These are phyloP conservation scores for Amaranthus palmeri DNA, from an alignment of 148 eudicot genomes.

Conservation along the genomic window DNA sequence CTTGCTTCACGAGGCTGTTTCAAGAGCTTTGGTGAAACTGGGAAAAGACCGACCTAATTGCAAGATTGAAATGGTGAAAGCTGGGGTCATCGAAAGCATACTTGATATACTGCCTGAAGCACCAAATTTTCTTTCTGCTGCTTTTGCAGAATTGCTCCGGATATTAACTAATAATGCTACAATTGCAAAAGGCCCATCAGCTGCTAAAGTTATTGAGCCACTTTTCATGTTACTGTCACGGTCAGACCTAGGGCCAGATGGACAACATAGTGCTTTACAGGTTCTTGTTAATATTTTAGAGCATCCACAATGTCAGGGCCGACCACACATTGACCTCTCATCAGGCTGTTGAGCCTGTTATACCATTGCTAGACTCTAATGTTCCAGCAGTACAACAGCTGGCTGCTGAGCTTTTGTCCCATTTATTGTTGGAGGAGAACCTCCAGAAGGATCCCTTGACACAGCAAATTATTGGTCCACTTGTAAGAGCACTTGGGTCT, in stretches of 20 bases:
- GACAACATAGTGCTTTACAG: slow-evolving; percentile 92
- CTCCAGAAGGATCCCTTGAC: slow-evolving; percentile 76
- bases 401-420: slow-evolving; percentile 90
- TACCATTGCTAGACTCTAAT: slow-evolving; percentile 78
- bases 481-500: slow-evolving; percentile 76
- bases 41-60: slow-evolving; percentile 96
- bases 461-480: slow-evolving; percentile 82
- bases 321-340: slow-evolving; percentile 66
- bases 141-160: slow-evolving; percentile 85
- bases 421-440: slow-evolving; percentile 73
- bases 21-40: slow-evolving; percentile 92
- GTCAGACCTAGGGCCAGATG: slow-evolving; percentile 84
- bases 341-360: slow-evolving; percentile 83
- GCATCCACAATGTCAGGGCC: slow-evolving; percentile 78
- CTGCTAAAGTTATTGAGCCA: slow-evolving; percentile 90
- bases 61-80: slow-evolving; percentile 97
- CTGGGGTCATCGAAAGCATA: slow-evolving; percentile 79
- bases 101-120: slow-evolving; percentile 90
- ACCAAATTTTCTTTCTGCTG: slow-evolving; percentile 87
- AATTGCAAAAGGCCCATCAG: slow-evolving; percentile 88
- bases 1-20: slow-evolving; percentile 86
- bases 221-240: slow-evolving; percentile 67
- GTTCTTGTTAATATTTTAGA: slow-evolving; percentile 92
- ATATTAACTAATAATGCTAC: slow-evolving; percentile 91
- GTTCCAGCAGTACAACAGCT: slow-evolving; percentile 82